phyloP scores from a whole-genome alignment of 441 rosid genomes.

The Erodium moschatum region DNA sequence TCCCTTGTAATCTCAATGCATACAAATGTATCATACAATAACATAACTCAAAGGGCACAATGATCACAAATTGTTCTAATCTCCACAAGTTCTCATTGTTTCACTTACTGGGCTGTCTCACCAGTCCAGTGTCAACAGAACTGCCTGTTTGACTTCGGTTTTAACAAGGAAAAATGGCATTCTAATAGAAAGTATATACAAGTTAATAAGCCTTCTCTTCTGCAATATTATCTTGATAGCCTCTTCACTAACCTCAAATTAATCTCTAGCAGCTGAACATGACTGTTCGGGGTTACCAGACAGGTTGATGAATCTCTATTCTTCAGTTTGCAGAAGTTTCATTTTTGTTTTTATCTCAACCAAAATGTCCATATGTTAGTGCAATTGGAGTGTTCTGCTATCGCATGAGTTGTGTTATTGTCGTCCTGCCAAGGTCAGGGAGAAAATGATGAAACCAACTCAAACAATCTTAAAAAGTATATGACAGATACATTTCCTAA shows the following conservation, averaged over 20 bases:
- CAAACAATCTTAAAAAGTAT: constrained; percentile 7
- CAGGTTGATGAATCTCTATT: constrained; percentile 11
- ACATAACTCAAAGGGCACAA: background rate
- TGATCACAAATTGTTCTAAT: constrained; percentile 14
- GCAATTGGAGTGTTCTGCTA: constrained; percentile 1
- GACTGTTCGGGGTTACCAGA: background rate
- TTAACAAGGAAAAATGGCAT: constrained; percentile 1
- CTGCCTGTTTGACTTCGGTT: constrained; percentile 9
- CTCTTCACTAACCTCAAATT: constrained; percentile 23
- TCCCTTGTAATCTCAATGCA: constrained; percentile 4
- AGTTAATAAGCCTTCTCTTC: constrained; percentile 15
- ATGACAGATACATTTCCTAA: background rate
- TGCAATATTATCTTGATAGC: constrained; percentile 15
- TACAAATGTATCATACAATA: constrained; percentile 5
- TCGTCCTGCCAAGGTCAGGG: background rate
- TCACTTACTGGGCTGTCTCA: constrained; percentile 4
- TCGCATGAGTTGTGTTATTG: constrained; percentile 8
- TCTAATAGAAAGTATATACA: constrained; percentile 17
- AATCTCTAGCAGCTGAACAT: constrained; percentile 16
- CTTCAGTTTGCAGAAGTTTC: constrained; percentile 16
- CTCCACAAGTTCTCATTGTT: constrained; percentile 12
- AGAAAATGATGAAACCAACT: constrained; percentile 18
- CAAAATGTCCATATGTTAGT: background rate
- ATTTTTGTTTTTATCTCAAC: constrained; percentile 6
- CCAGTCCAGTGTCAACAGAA: constrained; percentile 7